Conservation (phyloP, 2,329 filamentous ascomycete species). For the Colletotrichum sp. region DNA sequence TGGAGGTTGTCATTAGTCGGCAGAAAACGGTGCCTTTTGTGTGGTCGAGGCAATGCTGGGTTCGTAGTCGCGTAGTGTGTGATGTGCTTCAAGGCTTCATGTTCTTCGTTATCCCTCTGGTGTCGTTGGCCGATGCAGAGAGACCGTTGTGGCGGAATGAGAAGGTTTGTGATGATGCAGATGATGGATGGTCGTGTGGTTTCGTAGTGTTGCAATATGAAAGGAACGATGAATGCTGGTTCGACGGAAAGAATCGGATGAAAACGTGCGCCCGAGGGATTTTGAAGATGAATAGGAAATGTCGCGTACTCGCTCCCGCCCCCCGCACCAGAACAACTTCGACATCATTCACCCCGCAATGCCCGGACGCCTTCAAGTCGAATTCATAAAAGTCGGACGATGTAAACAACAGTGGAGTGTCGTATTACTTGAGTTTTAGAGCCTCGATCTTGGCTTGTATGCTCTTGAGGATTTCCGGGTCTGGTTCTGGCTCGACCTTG, state of each 20-base stretch:
- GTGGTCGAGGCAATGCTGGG: not conserved
- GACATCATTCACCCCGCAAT: slow-evolving; percentile 2
- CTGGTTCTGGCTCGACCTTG: slow-evolving; percentile 65
- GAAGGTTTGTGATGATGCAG: slow-evolving; percentile 12
- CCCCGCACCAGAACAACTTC: not conserved
- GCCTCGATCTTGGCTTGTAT: slow-evolving; percentile 61
- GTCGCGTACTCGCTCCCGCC: slow-evolving; percentile 10
- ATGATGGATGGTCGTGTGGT: slow-evolving; percentile 13
- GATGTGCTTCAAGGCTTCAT: slow-evolving; percentile 12
- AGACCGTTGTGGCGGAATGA: slow-evolving; percentile 1
- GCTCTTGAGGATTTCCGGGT: slow-evolving; percentile 63
- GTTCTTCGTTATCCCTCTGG: slow-evolving; percentile 16
- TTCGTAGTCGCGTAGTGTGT: slow-evolving; percentile 5
- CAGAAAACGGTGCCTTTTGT: not conserved
- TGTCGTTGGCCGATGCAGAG: not conserved
- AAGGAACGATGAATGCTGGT: slow-evolving; percentile 12
- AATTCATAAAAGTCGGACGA: slow-evolving; percentile 1
- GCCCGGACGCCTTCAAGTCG: slow-evolving; percentile 9
- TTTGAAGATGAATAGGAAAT: slow-evolving; percentile 5
- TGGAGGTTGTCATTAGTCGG: not conserved
- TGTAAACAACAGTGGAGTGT: not conserved
- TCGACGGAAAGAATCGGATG: slow-evolving; percentile 6
- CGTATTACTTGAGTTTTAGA: slow-evolving; percentile 36
- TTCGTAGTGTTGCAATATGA: slow-evolving; percentile 17
- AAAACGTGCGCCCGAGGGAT: not conserved